Base-by-base conservation (phyloP, 305 asterid genomes). In the Fraxinus velutina region DNA sequence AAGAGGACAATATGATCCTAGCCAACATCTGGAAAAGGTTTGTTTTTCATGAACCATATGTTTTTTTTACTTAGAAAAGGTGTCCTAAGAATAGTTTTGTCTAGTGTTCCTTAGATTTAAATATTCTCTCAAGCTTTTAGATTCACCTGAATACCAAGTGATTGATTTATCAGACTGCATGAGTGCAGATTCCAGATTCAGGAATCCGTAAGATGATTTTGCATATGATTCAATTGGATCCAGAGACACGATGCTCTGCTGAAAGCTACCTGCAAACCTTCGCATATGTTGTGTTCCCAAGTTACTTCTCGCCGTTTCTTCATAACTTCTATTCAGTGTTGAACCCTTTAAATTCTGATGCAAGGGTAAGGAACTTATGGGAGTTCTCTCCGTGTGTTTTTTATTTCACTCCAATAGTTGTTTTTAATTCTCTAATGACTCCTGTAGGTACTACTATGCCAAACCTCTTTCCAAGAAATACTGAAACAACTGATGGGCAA, bases 1-100 rank as follows among this genome's bases (percentile, higher is more conserved):
- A 79, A 92, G 99, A 91, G 99, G 99, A 80, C 98, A 96, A 88
- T 91, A 89, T 84, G 99, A 96, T 92, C 99, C 99, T 81, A 92
- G 94, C 89, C 98, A 93, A 86, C 95, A 89, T 91, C 93, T 96
- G 73, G 99, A 94, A 83, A 96, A 96, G 94, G 99, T 94, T 82
- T 22, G 57, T 74, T 32, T 84, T 78, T 66, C 66, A 33, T 70
- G 81, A 79, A 75, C 37, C 30, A 39, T 80, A 47, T 15, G 8
- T 68, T 68, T 15, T 24, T 29, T 15, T 70, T 15, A 60, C 22
- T 15, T 32, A 32, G 15, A 70, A 70, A 32, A n/a, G 44, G 15
- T 71, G 44, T 71, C 75, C 44, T 32, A 13, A 13, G 47, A 71
- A 32, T 71, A 13, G 44, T 71, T 27, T 66, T 21, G 34, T 71